Evolutionary conservation across 1,139 yeast genomes (phyloP), one percentile per base, ranked within the genome.

Genomic region (Zygoascus hellenicus): DNA sequence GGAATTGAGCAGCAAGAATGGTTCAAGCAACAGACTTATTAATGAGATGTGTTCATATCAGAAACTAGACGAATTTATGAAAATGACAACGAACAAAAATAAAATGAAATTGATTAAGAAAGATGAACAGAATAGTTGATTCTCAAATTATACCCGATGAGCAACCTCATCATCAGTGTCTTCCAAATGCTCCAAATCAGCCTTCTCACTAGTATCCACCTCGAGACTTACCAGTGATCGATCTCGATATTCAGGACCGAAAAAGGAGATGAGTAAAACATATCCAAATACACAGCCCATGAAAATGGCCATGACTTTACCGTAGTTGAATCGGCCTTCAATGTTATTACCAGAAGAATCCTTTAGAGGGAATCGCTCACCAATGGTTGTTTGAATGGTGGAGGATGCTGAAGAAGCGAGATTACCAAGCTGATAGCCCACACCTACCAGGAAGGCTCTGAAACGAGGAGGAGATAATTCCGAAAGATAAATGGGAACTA

Each of bases 381-480:
- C 92, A 57, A 86, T 76, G 9, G 82, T 80, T 15, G 89, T 70
- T 66, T 85, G 94, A 55, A 86, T 86, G 10, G 95, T 86, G 1
- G 94, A 80, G 3, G 90, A 80, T 1, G 95, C 95, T 42, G 90
- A 81, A 4, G 90, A 81, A 15, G 85, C 86, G 59, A 86, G 75
- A 66, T 85, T 86, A 72, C 95, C 95, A 58, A 86, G 74, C 67
- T 86, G 95, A 61, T 86, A 86, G 22, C 89, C 74, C 46, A 79
- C 76, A 61, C 95, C 95, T 42, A 78, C 79, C 45, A 83, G 81
- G 55, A 84, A 80, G 2, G 90, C 73, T 63, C 85, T 75, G 67
- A 81, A 82, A 55, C 82, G 81, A 19, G 90, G 92, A 42, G 83
- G 83, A n/a, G 92, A 77, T 54, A 86, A 72, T 66, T 85, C 95